A percentile compares a stretch with the other conserved stretches of the same genome.
phyloP scores from a whole-genome alignment of 1,284 basidiomycete species.

The Amylostereum areolatum region DNA sequence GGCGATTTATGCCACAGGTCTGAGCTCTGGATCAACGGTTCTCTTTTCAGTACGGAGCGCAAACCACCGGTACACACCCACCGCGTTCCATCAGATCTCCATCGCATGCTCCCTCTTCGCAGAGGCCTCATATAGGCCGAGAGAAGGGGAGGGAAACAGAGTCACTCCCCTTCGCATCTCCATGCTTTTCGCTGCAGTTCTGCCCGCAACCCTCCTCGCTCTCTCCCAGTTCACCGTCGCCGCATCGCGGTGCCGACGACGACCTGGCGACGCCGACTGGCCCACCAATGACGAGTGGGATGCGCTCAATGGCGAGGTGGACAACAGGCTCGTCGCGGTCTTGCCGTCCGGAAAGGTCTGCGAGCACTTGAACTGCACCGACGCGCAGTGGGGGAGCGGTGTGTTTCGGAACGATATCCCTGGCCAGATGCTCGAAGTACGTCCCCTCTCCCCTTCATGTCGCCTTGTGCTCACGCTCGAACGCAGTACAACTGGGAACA shows the following conservation, averaged over 20 bases:
- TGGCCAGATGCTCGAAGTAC: constrained; percentile 14
- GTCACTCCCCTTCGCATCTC: too few relatives aligned
- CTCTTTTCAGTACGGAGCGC: too few relatives aligned
- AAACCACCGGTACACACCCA: too few relatives aligned
- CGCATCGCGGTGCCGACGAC: constrained; percentile 10
- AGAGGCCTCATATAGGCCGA: too few relatives aligned
- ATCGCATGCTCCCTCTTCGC: too few relatives aligned
- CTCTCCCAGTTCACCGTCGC: too few relatives aligned
- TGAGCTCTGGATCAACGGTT: too few relatives aligned
- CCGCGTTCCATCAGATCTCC: too few relatives aligned
- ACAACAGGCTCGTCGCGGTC: constrained; percentile 11
- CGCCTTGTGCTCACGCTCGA: neutral
- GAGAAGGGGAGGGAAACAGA: too few relatives aligned
- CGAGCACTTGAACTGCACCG: constrained; percentile 10
- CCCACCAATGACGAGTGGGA: constrained; percentile 10
- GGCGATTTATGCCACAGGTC: too few relatives aligned
- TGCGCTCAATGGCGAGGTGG: constrained; percentile 11
- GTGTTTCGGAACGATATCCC: constrained; percentile 13
- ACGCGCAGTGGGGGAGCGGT: constrained; percentile 14
- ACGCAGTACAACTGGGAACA: constrained; percentile 14
- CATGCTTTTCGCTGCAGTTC: too few relatives aligned
- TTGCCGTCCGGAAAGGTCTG: constrained; percentile 14
- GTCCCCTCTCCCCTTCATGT: neutral
- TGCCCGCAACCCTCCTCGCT: too few relatives aligned
- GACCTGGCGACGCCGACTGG: constrained; percentile 13